phyloP scores from a whole-genome alignment of 768 basidiomycete genomes.

The Leccinum longicurvipes region DNA sequence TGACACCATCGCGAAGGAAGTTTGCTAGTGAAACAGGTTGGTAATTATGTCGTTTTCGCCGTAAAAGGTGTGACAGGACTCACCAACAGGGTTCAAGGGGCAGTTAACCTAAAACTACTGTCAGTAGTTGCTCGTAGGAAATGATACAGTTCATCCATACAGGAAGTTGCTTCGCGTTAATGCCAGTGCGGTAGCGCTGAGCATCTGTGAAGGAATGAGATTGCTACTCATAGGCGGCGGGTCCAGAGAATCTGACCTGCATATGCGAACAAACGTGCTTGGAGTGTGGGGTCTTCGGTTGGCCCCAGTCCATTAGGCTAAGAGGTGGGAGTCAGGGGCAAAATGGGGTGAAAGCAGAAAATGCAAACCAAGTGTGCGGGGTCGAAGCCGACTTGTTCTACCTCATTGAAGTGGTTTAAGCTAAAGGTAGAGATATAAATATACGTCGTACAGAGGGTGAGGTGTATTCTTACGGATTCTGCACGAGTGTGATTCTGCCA shows the following conservation, averaged over 20 bases:
- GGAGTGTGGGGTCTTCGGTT: constrained; percentile 55
- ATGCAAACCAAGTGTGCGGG: constrained; percentile 45
- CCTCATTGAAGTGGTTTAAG: constrained; percentile 34
- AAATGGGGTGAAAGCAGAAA: background rate
- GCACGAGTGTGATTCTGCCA: constrained; percentile 36
- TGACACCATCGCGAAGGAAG: constrained; percentile 38
- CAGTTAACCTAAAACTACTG: constrained; percentile 30
- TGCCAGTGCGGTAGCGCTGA: constrained; percentile 38
- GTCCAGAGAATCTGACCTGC: constrained; percentile 33
- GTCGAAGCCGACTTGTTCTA: constrained; percentile 46
- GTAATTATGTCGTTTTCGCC: background rate
- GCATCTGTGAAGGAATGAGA: constrained; percentile 26
- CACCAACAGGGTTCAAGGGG: constrained; percentile 37
- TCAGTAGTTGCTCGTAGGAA: background rate
- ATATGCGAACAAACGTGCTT: constrained; percentile 57
- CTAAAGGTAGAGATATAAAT: background rate
- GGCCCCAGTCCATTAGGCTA: constrained; percentile 41
- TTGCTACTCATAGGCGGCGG: background rate
- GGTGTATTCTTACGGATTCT: constrained; percentile 32
- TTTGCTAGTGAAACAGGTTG: constrained; percentile 24
- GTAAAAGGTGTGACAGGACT: constrained; percentile 1
- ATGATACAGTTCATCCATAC: constrained; percentile 8
- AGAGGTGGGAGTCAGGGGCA: background rate
- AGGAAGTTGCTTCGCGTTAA: constrained; percentile 39
- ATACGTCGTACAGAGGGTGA: background rate